Conservation (phyloP, 1,284 basidiomycete genomes). For the Takashimella tepidaria region DNA sequence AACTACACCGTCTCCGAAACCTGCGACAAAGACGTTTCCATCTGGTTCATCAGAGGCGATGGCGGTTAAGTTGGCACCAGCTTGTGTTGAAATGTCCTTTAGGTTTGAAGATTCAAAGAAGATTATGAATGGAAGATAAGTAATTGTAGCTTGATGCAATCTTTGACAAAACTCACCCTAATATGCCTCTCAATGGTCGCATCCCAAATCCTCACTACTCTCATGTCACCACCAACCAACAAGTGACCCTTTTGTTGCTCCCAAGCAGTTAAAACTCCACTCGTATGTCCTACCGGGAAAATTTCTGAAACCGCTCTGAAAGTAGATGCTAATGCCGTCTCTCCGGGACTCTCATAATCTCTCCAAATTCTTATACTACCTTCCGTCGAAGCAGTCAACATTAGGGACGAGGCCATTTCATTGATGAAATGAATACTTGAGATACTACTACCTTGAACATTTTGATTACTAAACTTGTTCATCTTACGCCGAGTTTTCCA, state of each 20-base stretch:
- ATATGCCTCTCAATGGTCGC: conserved; percentile 83
- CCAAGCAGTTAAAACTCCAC: conserved; percentile 88
- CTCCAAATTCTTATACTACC: conserved; percentile 87
- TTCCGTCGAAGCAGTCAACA: conserved; percentile 83
- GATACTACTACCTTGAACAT: conserved; percentile 72
- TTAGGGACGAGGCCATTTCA: conserved; percentile 87
- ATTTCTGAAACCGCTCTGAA: conserved; percentile 86
- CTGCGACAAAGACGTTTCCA: conserved; percentile 76
- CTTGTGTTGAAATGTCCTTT: conserved; percentile 68
- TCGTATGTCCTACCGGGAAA: conserved; percentile 57
- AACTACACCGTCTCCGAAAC: conserved; percentile 88
- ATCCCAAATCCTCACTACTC: conserved; percentile 89
- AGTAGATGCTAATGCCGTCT: conserved; percentile 79
- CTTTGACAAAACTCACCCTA: conserved; percentile 64
- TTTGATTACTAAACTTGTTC: conserved; percentile 83
- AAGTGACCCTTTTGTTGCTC: conserved; percentile 82
- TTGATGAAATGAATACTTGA: conserved; percentile 93
- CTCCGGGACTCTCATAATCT: conserved; percentile 61
- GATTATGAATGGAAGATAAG: not conserved
- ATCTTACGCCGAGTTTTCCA: conserved; percentile 78
- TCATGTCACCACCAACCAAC: conserved; percentile 84
- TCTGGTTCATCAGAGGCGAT: conserved; percentile 71
- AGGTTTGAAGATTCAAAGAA: not conserved
- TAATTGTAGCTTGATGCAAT: too few species aligned
- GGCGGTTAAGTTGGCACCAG: conserved; percentile 82